Conservation (phyloP, 768 basidiomycete species). For the Agaricus bisporus region DNA sequence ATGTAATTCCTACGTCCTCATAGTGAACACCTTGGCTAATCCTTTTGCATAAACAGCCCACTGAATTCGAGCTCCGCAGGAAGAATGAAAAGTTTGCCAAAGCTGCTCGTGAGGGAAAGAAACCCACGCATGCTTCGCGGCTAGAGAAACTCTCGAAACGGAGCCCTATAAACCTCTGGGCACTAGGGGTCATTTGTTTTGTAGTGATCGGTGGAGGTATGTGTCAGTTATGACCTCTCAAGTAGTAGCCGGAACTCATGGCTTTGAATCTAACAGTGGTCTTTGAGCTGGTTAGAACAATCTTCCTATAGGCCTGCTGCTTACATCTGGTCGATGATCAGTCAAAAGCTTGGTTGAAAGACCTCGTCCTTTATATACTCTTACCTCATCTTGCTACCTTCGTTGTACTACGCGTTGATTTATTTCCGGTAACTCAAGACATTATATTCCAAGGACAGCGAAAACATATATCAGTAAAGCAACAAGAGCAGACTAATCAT, state of each 20-base stretch:
- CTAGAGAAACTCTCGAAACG: conserved; percentile 66
- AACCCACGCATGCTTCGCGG: conserved; percentile 64
- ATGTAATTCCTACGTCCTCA: neutral
- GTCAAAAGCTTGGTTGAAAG: neutral
- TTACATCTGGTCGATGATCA: neutral
- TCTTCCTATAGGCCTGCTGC: conserved; percentile 51
- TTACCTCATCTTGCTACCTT: neutral
- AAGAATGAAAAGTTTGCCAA: conserved; percentile 78
- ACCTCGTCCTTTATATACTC: neutral
- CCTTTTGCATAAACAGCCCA: conserved; percentile 42
- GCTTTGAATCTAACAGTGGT: conserved; percentile 41
- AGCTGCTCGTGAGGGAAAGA: conserved; percentile 69
- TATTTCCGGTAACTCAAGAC: neutral
- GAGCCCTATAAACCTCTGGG: conserved; percentile 73
- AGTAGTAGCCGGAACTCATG: neutral
- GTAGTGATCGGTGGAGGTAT: conserved; percentile 77
- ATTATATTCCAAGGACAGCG: neutral
- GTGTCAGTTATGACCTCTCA: conserved; percentile 18
- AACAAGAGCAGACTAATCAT: conserved; percentile 28
- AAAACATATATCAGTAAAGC: neutral
- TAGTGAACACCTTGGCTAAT: neutral
- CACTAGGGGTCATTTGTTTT: conserved; percentile 67
- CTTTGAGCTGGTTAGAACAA: conserved; percentile 61
- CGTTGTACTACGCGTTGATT: neutral
- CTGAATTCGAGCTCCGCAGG: conserved; percentile 76